Conservation (phyloP, 2,329 filamentous ascomycete species). For the Beauveria bassiana region DNA sequence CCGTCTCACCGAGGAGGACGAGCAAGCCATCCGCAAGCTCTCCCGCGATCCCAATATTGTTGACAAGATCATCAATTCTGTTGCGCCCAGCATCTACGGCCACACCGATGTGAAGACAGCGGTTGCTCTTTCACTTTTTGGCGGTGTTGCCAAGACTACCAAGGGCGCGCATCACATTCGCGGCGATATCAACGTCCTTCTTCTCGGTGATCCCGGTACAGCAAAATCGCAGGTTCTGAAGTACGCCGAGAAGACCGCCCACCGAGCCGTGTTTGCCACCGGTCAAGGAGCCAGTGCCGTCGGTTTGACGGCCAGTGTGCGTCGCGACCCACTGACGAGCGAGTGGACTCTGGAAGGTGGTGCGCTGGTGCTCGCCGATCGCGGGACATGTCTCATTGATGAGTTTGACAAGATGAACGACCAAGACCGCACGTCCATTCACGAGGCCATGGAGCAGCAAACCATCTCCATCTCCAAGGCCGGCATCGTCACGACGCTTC, state of each 20-base stretch:
- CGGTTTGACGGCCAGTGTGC: conserved; percentile 93
- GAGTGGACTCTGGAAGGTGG: conserved; percentile 98
- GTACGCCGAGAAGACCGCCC: conserved; percentile 95
- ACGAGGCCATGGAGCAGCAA: conserved; percentile 99
- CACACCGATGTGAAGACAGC: conserved; percentile 97
- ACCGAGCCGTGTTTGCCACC: conserved; percentile 93
- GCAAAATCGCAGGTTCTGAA: conserved; percentile 97
- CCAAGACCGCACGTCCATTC: conserved; percentile 93
- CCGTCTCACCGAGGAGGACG: conserved; percentile 88
- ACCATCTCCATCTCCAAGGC: conserved; percentile 99
- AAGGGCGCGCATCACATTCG: conserved; percentile 83
- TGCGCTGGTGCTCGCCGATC: conserved; percentile 88
- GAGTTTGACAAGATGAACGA: conserved; percentile 99
- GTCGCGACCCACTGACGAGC: conserved; percentile 86
- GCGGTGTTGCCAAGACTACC: conserved; percentile 86
- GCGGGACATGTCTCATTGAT: conserved; percentile 91
- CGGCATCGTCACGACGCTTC: conserved; percentile 93
- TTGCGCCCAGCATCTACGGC: conserved; percentile 95
- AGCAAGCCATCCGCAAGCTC: conserved; percentile 81
- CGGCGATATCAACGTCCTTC: conserved; percentile 95
- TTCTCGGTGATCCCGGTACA: conserved; percentile 94
- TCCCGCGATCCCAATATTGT: conserved; percentile 84
- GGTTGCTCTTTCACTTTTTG: conserved; percentile 86
- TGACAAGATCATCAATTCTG: conserved; percentile 86
- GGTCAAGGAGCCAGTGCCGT: conserved; percentile 96